phyloP scores from a whole-genome alignment of 2,329 filamentous ascomycete genomes.

The Verticillium tricorpus region DNA sequence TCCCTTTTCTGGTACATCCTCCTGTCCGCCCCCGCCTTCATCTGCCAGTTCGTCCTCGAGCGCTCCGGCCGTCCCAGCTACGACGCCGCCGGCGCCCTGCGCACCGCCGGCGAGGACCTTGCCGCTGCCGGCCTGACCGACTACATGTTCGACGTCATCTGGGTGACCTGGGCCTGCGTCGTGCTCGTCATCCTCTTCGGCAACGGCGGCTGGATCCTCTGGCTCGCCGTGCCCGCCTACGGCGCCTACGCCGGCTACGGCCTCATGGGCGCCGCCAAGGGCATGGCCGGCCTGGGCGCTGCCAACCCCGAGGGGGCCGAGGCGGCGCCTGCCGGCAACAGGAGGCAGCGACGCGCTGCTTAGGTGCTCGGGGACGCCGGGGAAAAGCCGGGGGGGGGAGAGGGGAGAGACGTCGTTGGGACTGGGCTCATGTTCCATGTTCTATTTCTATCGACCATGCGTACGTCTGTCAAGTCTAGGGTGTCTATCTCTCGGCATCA shows the following conservation, averaged over 20 bases:
- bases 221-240: conserved; percentile 51
- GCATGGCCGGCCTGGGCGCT: conserved; percentile 44
- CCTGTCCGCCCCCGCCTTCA: conserved; percentile 68
- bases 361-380: conserved; percentile 16
- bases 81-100: conserved; percentile 62
- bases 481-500: not conserved
- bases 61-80: conserved; percentile 74
- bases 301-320: conserved; percentile 21
- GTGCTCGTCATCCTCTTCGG: conserved; percentile 72
- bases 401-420: too few relatives aligned
- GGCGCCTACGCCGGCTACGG: conserved; percentile 50
- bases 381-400: not conserved
- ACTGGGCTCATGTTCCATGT: not conserved
- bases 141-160: conserved; percentile 96
- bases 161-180: conserved; percentile 84
- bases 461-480: not conserved
- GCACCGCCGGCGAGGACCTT: conserved; percentile 80
- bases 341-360: conserved; percentile 51
- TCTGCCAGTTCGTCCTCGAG: conserved; percentile 85
- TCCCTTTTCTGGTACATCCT: conserved; percentile 65
- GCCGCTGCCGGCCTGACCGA: conserved; percentile 85
- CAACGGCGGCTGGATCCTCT: conserved; percentile 65
- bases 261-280: conserved; percentile 48
- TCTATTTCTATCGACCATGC: conserved; percentile 4
- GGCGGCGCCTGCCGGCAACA: conserved; percentile 38